These are phyloP conservation scores for Citrus unshiu DNA, from an alignment of 345 rosid species.

Conservation along the genomic window DNA sequence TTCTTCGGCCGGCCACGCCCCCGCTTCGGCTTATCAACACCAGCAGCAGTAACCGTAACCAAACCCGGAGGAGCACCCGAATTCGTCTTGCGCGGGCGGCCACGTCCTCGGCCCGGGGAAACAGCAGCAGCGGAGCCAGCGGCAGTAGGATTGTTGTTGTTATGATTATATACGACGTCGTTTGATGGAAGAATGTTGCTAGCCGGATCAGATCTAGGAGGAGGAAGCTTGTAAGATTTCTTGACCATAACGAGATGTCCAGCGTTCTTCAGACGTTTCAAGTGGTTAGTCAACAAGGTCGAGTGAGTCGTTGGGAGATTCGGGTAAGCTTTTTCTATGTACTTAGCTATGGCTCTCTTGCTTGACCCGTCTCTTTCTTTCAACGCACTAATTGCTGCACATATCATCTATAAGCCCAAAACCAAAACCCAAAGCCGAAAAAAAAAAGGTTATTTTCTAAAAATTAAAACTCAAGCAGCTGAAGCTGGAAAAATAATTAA, in stretches of 20 bases:
- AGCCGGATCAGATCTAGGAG: conserved; percentile 22
- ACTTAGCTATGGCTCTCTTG: conserved; percentile 68
- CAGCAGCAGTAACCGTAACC: conserved; percentile 21
- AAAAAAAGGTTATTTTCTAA: not conserved
- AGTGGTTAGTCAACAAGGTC: conserved; percentile 52
- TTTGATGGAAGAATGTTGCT: not conserved
- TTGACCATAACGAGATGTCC: conserved; percentile 56
- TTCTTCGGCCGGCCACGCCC: conserved; percentile 39
- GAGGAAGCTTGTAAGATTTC: conserved; percentile 54
- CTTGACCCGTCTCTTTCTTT: conserved; percentile 78
- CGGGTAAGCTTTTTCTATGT: conserved; percentile 41
- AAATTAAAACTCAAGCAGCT: conserved; percentile 34
- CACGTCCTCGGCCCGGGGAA: conserved; percentile 59
- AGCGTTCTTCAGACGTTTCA: conserved; percentile 49
- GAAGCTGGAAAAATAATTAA: not conserved
- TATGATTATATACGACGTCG: not conserved
- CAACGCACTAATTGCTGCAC: conserved; percentile 59
- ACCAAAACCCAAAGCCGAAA: not conserved
- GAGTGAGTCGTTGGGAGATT: conserved; percentile 53
- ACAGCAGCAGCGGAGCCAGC: conserved; percentile 2
- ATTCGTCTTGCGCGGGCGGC: conserved; percentile 55
- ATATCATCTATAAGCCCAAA: conserved; percentile 51
- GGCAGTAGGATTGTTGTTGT: not conserved
- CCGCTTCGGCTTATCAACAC: conserved; percentile 16
- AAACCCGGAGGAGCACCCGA: conserved; percentile 1